Conservation (phyloP, 805 yeast species). For the Cephaloascus fragrans region DNA sequence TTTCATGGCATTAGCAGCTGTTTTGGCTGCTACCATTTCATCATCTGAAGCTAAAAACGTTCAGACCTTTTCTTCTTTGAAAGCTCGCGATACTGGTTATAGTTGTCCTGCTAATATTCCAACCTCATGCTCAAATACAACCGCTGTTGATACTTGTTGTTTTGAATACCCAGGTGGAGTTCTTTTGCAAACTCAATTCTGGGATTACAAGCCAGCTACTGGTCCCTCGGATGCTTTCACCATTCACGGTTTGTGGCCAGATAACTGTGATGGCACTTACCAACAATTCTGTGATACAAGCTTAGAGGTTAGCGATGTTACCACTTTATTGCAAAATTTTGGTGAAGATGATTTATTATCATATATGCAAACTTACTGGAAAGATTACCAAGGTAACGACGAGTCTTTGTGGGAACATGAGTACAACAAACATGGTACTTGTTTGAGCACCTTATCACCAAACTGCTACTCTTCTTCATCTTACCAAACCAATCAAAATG, state of each 20-base stretch:
- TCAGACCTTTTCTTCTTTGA: no score
- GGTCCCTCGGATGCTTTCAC: constrained; percentile 26
- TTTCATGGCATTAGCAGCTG: no score
- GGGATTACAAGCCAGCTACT: constrained; percentile 24
- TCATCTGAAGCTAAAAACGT: no score
- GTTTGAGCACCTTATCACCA: constrained; percentile 27
- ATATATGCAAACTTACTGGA: constrained; percentile 22
- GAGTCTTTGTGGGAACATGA: constrained; percentile 30
- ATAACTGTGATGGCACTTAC: constrained; percentile 29
- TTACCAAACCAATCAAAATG: constrained; percentile 12
- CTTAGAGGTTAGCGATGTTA: constrained; percentile 2
- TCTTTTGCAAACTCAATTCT: constrained; percentile 30
- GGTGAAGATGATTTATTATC: constrained; percentile 14
- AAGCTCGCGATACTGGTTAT: no score
- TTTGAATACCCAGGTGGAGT: constrained; percentile 31
- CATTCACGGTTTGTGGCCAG: constrained; percentile 36
- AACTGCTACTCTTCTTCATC: constrained; percentile 17
- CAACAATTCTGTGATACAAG: constrained; percentile 18
- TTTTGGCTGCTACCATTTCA: no score
- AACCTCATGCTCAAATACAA: constrained; percentile 47
- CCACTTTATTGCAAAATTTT: constrained; percentile 11
- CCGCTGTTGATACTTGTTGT: constrained; percentile 39
- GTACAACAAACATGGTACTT: constrained; percentile 33
- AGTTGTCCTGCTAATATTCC: constrained; percentile 59
- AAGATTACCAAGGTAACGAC: constrained; percentile 21